phyloP scores from a whole-genome alignment of 2,329 filamentous ascomycete genomes.

The Fusarium nanum region DNA sequence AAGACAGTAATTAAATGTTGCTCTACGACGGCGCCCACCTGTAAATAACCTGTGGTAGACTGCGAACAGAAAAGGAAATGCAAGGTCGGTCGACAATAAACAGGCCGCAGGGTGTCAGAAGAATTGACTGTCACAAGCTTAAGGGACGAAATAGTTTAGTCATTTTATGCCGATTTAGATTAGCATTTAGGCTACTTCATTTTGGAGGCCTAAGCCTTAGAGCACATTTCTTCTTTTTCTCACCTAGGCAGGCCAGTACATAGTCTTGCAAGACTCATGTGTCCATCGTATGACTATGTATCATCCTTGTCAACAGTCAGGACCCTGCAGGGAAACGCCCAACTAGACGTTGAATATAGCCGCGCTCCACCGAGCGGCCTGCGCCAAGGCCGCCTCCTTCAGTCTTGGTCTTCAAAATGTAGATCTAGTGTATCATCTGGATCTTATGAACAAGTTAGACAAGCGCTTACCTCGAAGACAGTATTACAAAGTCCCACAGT shows the following conservation, averaged over 20 bases:
- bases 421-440: constrained; percentile 37
- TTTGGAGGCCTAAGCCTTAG: no score
- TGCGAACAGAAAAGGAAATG: background rate
- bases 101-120: background rate
- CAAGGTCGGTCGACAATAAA: background rate
- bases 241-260: background rate
- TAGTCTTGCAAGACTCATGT: background rate
- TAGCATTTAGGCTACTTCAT: no score
- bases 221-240: no score
- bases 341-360: background rate
- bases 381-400: constrained; percentile 7
- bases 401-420: constrained; percentile 43
- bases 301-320: background rate
- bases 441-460: constrained; percentile 30
- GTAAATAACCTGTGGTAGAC: background rate
- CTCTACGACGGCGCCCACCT: background rate
- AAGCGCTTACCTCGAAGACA: constrained; percentile 21
- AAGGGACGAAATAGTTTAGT: no score
- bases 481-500: background rate
- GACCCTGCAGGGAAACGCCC: background rate
- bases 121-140: no score
- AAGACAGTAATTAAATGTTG: background rate
- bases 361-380: background rate
- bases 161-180: no score
- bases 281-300: background rate